Conservation (phyloP, 139 green algal genomes). For the Tetraselmis striata region DNA sequence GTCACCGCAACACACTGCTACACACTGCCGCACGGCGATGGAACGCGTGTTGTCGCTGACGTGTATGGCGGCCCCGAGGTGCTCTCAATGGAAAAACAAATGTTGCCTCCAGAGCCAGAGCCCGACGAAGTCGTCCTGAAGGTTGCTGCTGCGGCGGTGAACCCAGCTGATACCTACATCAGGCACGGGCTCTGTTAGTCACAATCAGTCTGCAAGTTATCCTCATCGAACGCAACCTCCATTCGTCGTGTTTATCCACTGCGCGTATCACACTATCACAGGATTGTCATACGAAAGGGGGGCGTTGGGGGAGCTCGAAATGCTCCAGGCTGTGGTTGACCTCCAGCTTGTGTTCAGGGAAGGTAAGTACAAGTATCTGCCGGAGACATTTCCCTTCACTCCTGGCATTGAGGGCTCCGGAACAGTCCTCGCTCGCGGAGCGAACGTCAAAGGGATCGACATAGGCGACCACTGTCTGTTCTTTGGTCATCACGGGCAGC, state of each 20-base stretch:
- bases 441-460: not conserved
- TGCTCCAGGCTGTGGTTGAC: too few species aligned
- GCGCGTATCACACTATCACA: too few species aligned
- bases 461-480: not conserved
- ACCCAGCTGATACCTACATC: not conserved
- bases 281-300: too few species aligned
- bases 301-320: too few species aligned
- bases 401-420: not conserved
- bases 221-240: too few species aligned
- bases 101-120: not conserved
- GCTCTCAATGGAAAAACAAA: not conserved
- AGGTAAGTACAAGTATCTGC: not conserved
- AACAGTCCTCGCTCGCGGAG: not conserved
- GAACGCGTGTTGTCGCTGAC: not conserved
- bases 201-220: too few species aligned
- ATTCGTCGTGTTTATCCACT: too few species aligned
- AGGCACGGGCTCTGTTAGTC: too few species aligned
- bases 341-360: too few species aligned
- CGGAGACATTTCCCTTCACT: not conserved
- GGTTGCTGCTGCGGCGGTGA: not conserved
- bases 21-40: too few species aligned
- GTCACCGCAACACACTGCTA: too few species aligned
- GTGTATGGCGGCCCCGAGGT: not conserved
- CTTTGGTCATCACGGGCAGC: not conserved
- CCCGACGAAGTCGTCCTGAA: not conserved